phyloP scores from a whole-genome alignment of 805 yeast species.

The Debaryomyces hansenii region DNA sequence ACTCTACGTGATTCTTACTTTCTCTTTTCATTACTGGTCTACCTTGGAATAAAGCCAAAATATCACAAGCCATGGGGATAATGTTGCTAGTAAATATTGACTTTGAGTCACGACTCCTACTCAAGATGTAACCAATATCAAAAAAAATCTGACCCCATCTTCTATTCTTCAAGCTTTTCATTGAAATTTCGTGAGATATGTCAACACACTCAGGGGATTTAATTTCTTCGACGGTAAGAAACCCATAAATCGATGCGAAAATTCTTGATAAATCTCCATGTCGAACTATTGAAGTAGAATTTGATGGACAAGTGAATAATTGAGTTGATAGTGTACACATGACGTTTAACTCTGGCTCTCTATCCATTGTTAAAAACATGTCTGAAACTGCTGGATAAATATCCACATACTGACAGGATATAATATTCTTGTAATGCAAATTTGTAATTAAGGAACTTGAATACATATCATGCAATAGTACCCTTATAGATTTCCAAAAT shows the following conservation, averaged over 20 bases:
- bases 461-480: constrained; percentile 60
- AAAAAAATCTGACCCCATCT: constrained; percentile 77
- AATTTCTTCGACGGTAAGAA: constrained; percentile 55
- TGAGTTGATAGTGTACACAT: constrained; percentile 78
- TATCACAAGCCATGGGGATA: constrained; percentile 61
- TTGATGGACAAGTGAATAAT: constrained; percentile 85
- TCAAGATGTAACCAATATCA: constrained; percentile 75
- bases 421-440: constrained; percentile 51
- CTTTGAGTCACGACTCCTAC: constrained; percentile 60
- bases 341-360: constrained; percentile 85
- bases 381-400: constrained; percentile 75
- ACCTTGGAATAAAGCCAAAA: constrained; percentile 73
- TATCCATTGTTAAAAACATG: constrained; percentile 67
- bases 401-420: constrained; percentile 80
- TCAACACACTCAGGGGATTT: constrained; percentile 44
- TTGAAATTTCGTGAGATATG: constrained; percentile 34
- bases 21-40: constrained; percentile 75
- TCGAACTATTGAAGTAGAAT: constrained; percentile 59
- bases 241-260: constrained; percentile 61
- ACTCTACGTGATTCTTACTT: constrained; percentile 80
- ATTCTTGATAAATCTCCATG: constrained; percentile 67
- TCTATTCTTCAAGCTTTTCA: constrained; percentile 59
- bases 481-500: constrained; percentile 65
- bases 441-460: constrained; percentile 65
- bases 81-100: constrained; percentile 46